Evolutionary conservation across 2,329 filamentous ascomycete species (phyloP).

Genomic region (Fusarium coicis): DNA sequence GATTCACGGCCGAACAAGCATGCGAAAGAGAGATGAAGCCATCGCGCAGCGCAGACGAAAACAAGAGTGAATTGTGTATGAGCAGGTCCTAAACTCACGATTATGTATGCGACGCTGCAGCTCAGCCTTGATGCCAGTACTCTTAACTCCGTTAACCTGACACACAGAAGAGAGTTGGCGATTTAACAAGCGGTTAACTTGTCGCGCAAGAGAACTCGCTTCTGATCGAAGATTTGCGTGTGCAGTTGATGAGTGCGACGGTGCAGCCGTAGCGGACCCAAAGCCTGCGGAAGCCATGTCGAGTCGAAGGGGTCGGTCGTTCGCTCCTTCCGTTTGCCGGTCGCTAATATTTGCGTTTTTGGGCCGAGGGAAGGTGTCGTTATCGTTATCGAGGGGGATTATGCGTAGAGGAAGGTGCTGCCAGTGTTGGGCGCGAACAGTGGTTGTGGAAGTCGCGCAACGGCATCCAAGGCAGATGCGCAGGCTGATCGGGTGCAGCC

Average conservation of each 20-base stretch:
- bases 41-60: neutral
- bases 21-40: neutral
- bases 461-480: constrained; percentile 44
- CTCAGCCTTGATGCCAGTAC: constrained; percentile 85
- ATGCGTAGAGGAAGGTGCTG: constrained; percentile 20
- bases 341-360: constrained; percentile 4
- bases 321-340: constrained; percentile 17
- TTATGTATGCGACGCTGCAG: constrained; percentile 81
- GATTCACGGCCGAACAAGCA: neutral
- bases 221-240: constrained; percentile 53
- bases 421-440: constrained; percentile 17
- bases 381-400: constrained; percentile 1
- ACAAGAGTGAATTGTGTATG: neutral
- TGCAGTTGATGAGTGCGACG: constrained; percentile 20
- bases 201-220: constrained; percentile 57
- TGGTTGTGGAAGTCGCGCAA: constrained; percentile 38
- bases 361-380: neutral
- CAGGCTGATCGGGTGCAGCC: constrained; percentile 31
- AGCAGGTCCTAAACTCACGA: constrained; percentile 67
- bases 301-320: constrained; percentile 10
- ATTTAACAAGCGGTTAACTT: constrained; percentile 62
- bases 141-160: constrained; percentile 76
- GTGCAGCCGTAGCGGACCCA: constrained; percentile 31
- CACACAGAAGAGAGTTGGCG: constrained; percentile 81
- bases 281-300: constrained; percentile 42